Evolutionary conservation across 2,329 filamentous ascomycete genomes (phyloP), one percentile per base, ranked within the genome.

Genomic region (Xylaria sp.): DNA sequence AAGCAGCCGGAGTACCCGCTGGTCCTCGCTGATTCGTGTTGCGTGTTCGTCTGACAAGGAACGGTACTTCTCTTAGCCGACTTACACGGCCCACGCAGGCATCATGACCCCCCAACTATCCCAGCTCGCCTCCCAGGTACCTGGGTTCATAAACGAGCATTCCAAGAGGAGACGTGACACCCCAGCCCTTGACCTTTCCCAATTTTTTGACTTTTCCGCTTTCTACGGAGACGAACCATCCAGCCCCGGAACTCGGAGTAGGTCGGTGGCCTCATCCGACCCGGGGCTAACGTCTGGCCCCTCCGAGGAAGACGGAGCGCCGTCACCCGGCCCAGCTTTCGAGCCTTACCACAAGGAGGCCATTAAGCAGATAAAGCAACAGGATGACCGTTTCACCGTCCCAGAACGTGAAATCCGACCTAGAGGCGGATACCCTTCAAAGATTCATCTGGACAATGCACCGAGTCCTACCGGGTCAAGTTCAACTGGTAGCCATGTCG

Each of bases 51-150:
- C 71, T 71, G 71, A 72, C 70, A 72, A 71, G 70, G 68, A 65
- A 68, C 70, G 64, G 68, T 72, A 70, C 69, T 67, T 69, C 67
- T 66, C 67, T 65, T 70, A 65, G 69, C 64, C 69, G 70, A 72
- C 71, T 73, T 73, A 73, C 71, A 73, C 68, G 71, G 68, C 65
- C 71, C 70, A 72, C 69, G 68, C 69, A 70, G 67, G 69, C 67
- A 71, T 67, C 65, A 72, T 72, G 70, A 65, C 62, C 65, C 64
- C 65, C 65, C 58, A 70, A 65, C 69, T 73, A 69, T 69, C 68
- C 67, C 70, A 71, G 69, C 66, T 72, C 66, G 68, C 65, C 62
- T 68, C 65, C 56, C 62, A 70, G 69, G 70, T 71, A 67, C 70
- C 69, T 68, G 66, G 69, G 60, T 67, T 72, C 54, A 67, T 73